Base-by-base conservation (phyloP, 768 basidiomycete species). In the Podaxis pistillaris region DNA sequence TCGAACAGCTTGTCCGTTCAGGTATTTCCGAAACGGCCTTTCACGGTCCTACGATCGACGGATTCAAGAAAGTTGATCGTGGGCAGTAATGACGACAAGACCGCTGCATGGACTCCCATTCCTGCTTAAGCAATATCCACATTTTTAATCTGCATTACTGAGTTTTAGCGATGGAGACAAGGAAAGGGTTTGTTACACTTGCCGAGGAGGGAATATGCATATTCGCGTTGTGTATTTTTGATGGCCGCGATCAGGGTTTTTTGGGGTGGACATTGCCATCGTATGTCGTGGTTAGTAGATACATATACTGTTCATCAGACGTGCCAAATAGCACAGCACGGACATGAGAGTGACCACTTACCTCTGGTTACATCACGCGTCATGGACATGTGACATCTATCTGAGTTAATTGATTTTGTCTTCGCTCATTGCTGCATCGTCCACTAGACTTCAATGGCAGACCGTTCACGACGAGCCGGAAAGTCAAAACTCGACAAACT, bases 401-500 rank as follows among this genome's bases (percentile, higher is more conserved):
- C n/a, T 46, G 44, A 22, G 3, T 46, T 46, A 46, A 46, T 46
- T 46, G 44, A 46, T 46, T 50, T 50, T 24, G 24, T 3, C 49
- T 50, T 50, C 11, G 12, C 12, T 26, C 26, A 50, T 8, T 50
- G 2, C 24, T 12, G 0, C n/a, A 22, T 26, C 49, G 12, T 6
- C 19, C 22, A 17, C 4, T 12, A 22, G 13, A 33, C 33, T 33
- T 24, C 36, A 9, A 80, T 80, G 79, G 69, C 76, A 51, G 78
- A 77, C 36, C 78, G 79, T 51, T 75, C 78, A 36, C 72, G 77
- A 71, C 78, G 78, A 70, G 76, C 77, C 22, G 75, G 68, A 59
- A 75, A 72, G 51, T 69, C 73, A 3, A 79, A 76, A 58, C 69
- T 74, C 9, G 81, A 84, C 61, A 84, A 81, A 62, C 73, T 89